A percentile compares a stretch with the other conserved stretches of the same genome.
These are phyloP conservation scores for Stromatinia cepivora DNA, from an alignment of 2,329 filamentous ascomycete genomes.

Conservation along the genomic window DNA sequence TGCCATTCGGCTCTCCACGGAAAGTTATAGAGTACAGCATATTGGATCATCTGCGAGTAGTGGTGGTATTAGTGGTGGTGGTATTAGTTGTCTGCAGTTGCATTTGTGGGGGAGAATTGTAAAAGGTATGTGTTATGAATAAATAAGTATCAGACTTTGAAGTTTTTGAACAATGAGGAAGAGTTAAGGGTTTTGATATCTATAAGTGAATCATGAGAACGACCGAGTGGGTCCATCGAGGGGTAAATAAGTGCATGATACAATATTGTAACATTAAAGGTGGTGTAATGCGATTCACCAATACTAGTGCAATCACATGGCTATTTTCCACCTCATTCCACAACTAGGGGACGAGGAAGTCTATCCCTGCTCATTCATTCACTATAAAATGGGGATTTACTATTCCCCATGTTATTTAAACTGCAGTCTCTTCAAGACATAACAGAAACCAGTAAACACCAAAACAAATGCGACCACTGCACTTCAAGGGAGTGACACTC, in stretches of 20 bases:
- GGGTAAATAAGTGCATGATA: neutral
- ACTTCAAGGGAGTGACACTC: no score
- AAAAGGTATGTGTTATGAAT: no score
- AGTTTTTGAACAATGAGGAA: neutral
- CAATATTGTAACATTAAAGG: neutral
- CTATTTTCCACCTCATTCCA: neutral
- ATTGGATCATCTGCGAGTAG: no score
- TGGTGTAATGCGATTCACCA: neutral
- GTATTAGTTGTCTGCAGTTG: no score
- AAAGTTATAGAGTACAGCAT: no score
- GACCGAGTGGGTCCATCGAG: neutral
- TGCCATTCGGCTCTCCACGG: no score
- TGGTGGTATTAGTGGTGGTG: no score
- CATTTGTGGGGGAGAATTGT: no score
- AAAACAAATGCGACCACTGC: no score
- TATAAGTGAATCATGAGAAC: neutral
- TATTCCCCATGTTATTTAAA: neutral
- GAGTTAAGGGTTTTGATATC: no score
- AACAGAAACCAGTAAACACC: neutral
- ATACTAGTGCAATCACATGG: no score
- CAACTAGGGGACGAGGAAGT: neutral
- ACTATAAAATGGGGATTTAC: neutral
- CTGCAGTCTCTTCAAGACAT: no score
- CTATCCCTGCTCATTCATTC: neutral
- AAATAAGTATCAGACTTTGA: rapidly evolving